Percentiles rank a stretch among this genome's conserved stretches.
Evolutionary conservation across 2,329 filamentous ascomycete species (phyloP).

Genomic region (Penicillium sp.): DNA sequence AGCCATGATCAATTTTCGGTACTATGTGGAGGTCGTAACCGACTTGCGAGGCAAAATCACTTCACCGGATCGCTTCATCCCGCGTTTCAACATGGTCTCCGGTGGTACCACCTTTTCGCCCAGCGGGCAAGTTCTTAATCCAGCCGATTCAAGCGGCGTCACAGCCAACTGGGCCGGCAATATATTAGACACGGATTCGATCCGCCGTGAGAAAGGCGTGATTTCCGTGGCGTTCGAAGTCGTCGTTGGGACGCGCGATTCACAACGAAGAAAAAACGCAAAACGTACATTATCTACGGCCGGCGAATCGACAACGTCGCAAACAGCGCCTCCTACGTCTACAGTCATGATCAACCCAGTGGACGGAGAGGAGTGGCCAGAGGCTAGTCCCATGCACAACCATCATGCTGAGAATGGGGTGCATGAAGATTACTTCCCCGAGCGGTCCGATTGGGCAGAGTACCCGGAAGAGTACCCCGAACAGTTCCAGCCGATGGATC

Average conservation of each 20-base stretch:
- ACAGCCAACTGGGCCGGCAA: slow-evolving; percentile 51
- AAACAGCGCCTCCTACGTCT: slow-evolving; percentile 12
- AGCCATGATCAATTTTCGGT: slow-evolving; percentile 91
- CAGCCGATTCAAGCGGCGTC: slow-evolving; percentile 33
- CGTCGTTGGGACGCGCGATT: slow-evolving; percentile 81
- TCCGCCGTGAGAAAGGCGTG: slow-evolving; percentile 87
- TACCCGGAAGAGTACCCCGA: slow-evolving; percentile 28
- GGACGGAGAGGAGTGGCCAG: slow-evolving; percentile 31
- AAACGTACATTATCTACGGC: slow-evolving; percentile 29
- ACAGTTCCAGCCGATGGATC: slow-evolving; percentile 23
- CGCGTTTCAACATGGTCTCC: slow-evolving; percentile 51
- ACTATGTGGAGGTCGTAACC: slow-evolving; percentile 87
- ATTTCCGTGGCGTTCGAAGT: slow-evolving; percentile 82
- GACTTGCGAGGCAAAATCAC: slow-evolving; percentile 85
- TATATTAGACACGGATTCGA: slow-evolving; percentile 80
- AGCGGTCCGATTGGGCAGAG: slow-evolving; percentile 29
- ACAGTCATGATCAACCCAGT: slow-evolving; percentile 13
- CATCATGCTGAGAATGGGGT: slow-evolving; percentile 20
- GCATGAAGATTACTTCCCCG: slow-evolving; percentile 14
- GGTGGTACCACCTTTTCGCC: slow-evolving; percentile 45
- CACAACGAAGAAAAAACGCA: slow-evolving; percentile 52
- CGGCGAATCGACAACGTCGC: slow-evolving; percentile 31
- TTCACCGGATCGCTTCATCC: slow-evolving; percentile 64
- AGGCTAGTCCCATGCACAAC: slow-evolving; percentile 21
- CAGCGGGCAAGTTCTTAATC: slow-evolving; percentile 35